Conservation (phyloP, 495 filamentous ascomycete species). For the Xanthoparmelia taractica region DNA sequence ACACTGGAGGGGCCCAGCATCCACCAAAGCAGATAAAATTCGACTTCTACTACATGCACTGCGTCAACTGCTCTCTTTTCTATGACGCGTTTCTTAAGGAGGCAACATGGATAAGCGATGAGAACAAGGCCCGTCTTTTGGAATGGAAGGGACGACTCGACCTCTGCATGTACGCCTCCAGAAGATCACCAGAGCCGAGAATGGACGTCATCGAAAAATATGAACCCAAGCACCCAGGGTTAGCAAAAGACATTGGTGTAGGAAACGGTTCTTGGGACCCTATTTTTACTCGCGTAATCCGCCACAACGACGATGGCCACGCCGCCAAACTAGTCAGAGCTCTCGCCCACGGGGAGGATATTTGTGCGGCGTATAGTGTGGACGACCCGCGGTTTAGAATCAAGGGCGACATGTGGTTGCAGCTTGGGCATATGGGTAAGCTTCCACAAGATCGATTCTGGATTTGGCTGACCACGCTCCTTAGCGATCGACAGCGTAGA, state of each 20-base stretch:
- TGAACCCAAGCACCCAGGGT: slow-evolving; percentile 31
- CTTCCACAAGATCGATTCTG: background rate
- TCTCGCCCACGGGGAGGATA: slow-evolving; percentile 47
- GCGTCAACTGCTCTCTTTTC: slow-evolving; percentile 56
- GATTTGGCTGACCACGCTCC: background rate
- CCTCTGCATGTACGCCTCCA: slow-evolving; percentile 58
- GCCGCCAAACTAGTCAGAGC: slow-evolving; percentile 64
- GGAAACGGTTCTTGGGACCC: slow-evolving; percentile 40
- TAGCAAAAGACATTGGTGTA: background rate
- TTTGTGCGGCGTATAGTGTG: slow-evolving; percentile 40
- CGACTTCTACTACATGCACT: slow-evolving; percentile 80
- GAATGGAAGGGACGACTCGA: slow-evolving; percentile 71
- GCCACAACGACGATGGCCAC: slow-evolving; percentile 69
- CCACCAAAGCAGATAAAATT: slow-evolving; percentile 58
- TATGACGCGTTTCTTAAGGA: slow-evolving; percentile 45
- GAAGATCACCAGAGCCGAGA: slow-evolving; percentile 46
- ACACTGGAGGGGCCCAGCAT: slow-evolving; percentile 52
- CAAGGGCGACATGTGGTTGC: slow-evolving; percentile 62
- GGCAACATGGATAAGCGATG: slow-evolving; percentile 28
- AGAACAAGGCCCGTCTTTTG: slow-evolving; percentile 55
- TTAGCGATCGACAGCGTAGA: slow-evolving; percentile 24
- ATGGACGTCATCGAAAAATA: slow-evolving; percentile 51
- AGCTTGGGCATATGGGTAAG: slow-evolving; percentile 48
- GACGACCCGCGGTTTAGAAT: slow-evolving; percentile 45
- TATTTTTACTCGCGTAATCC: slow-evolving; percentile 48